Evolutionary conservation across 176 grass and related monocot species (phyloP), one percentile per base, ranked within the genome.

Genomic region (Bothriochloa decipiens): DNA sequence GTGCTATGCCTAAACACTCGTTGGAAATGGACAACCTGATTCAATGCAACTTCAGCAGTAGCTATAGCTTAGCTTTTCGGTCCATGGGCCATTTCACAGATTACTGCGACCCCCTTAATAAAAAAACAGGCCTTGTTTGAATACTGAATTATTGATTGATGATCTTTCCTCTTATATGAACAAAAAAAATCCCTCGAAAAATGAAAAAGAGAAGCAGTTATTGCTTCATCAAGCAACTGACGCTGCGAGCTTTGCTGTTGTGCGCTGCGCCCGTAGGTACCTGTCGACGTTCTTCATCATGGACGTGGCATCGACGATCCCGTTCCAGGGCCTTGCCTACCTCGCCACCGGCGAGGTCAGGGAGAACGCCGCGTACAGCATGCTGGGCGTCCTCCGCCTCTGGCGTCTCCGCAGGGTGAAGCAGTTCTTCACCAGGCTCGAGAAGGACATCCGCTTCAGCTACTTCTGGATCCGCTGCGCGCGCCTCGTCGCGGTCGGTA

Each of bases 401-500:
- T 98, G 96, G 96, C 93, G 93, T 85, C 90, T 98, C 74, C 80
- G 96, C 28, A 92, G 89, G 85, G 91, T 98, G 12, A 98, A 98
- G 25, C 90, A 93, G 75, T 94, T 95, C 69, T 98, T 98, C 88
- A 98, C 96, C 83, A 92, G 96, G 84, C 83, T 99, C 7, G 96
- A 99, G 81, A 99, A 99, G 71, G 96, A 99, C 80, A 99, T 99
- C 89, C 79, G 96, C 25, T 96, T 92, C 96, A 99, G 87, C 91
- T 99, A 99, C 84, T 99, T 99, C 89, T 96, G 91, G 93, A 84
- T 99, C 25, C 92, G 93, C 76, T 87, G 93, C 49, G 71, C 86
- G 0, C 85, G 91, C 33, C 93, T 99, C 66, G 64, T 97, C 22
- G 83, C 87, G 57, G 91, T 95, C 70, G 81, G 77, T 69, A 9